phyloP scores from a whole-genome alignment of 148 eudicot genomes.

The Dianthus caryophyllus region DNA sequence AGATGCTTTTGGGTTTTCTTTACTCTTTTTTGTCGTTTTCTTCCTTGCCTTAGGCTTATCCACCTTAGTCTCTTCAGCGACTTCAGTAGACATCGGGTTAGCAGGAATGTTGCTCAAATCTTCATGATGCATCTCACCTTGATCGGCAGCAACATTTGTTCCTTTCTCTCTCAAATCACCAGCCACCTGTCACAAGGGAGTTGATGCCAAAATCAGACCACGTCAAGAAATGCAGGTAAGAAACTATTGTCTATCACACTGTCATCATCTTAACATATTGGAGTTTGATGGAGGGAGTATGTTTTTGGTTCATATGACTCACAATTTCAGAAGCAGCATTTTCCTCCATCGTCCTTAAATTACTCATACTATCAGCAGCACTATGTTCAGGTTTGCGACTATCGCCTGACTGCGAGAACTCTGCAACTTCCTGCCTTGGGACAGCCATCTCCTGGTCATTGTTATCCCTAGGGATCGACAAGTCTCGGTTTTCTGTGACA shows the following conservation, averaged over 20 bases:
- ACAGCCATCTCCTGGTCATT: slow-evolving; percentile 18
- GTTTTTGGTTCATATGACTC: background rate
- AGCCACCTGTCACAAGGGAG: background rate
- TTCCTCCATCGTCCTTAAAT: slow-evolving; percentile 9
- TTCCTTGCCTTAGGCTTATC: slow-evolving; percentile 16
- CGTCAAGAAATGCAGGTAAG: background rate
- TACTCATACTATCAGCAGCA: slow-evolving; percentile 19
- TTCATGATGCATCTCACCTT: no score
- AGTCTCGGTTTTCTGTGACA: slow-evolving; percentile 20
- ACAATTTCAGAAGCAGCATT: slow-evolving; percentile 1
- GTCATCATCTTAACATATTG: background rate
- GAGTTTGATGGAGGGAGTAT: no score
- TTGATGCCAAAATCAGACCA: background rate
- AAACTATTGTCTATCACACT: background rate
- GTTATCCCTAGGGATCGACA: slow-evolving; percentile 22
- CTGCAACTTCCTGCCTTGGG: slow-evolving; percentile 19
- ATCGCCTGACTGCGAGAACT: slow-evolving; percentile 13
- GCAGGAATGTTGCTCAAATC: no score
- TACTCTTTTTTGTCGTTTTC: slow-evolving; percentile 6
- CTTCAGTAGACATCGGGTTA: slow-evolving; percentile 1
- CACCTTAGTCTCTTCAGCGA: slow-evolving; percentile 9
- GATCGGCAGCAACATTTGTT: background rate
- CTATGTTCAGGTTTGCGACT: slow-evolving; percentile 19
- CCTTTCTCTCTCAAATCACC: slow-evolving; percentile 3
- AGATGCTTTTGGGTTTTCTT: background rate